Percentiles rank a stretch among this genome's conserved stretches.
phyloP scores from a whole-genome alignment of 2,329 filamentous ascomycete genomes.

The Colletotrichum euphorbiae region DNA sequence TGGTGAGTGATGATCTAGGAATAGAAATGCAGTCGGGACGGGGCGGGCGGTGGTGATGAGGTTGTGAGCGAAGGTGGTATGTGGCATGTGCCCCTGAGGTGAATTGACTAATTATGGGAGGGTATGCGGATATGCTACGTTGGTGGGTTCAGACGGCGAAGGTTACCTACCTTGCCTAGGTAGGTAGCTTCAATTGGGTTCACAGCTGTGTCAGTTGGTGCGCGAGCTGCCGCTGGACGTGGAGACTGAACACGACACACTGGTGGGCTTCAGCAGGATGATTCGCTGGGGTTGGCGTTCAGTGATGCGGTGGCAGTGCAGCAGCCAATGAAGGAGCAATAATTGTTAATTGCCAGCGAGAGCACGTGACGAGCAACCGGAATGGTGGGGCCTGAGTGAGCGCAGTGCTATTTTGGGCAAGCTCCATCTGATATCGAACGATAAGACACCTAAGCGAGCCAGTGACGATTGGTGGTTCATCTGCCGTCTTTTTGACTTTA shows the following conservation, averaged over 20 bases:
- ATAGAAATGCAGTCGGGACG: conserved; percentile 15
- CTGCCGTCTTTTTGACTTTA: neutral
- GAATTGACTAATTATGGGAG: neutral
- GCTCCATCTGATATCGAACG: conserved; percentile 32
- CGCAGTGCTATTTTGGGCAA: conserved; percentile 16
- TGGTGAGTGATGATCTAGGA: conserved; percentile 19
- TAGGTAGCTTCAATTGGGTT: neutral
- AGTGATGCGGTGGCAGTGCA: neutral
- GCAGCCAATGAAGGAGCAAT: neutral
- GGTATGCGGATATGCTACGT: no score
- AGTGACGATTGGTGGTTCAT: neutral
- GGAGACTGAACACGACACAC: conserved; percentile 5
- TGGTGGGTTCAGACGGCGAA: no score
- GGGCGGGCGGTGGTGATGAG: neutral
- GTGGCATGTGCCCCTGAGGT: conserved; percentile 17
- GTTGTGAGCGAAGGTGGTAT: neutral
- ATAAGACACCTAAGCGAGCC: conserved; percentile 13
- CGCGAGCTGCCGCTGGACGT: conserved; percentile 1
- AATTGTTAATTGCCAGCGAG: conserved; percentile 8
- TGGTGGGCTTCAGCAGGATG: neutral
- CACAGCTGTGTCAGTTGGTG: neutral
- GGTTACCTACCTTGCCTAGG: no score
- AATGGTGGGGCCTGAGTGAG: neutral
- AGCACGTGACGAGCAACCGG: conserved; percentile 25
- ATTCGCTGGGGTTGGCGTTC: neutral